phyloP scores from a whole-genome alignment of 139 green algal species.

The Prasinococcaceae sp. region DNA sequence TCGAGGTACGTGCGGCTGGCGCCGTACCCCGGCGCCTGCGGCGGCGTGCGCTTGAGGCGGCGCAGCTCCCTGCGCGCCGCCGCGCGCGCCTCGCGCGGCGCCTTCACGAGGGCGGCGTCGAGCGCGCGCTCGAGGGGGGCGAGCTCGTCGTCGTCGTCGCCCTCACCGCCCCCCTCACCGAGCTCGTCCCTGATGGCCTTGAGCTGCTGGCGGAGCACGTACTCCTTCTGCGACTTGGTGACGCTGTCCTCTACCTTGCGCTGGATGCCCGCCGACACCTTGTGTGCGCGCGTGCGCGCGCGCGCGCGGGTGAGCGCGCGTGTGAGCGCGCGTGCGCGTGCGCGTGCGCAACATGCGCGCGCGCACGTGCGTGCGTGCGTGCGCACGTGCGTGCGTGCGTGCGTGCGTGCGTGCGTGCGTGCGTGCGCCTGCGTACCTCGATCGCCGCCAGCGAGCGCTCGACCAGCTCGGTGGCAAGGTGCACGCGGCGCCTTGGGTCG shows the following conservation, averaged over 20 bases:
- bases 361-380: constrained; percentile 1
- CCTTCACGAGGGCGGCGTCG: constrained; percentile 10
- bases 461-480: constrained; percentile 7
- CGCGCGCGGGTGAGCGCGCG: background rate
- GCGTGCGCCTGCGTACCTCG: background rate
- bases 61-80: constrained; percentile 2
- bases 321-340: background rate
- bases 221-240: background rate
- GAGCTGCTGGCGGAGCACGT: background rate
- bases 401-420: background rate
- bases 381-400: background rate
- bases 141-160: constrained; percentile 20
- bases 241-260: background rate
- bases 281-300: background rate
- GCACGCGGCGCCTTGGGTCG: background rate
- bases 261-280: background rate
- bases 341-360: background rate
- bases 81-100: background rate
- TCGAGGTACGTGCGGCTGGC: constrained; percentile 49
- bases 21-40: constrained; percentile 35
- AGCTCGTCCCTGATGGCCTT: constrained; percentile 11
- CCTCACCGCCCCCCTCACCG: background rate
- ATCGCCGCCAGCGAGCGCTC: constrained; percentile 4
- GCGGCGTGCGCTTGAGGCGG: constrained; percentile 27
- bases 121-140: constrained; percentile 9